Evolutionary conservation across 1,284 basidiomycete species (phyloP).

Genomic region (Tremellales sp.): DNA sequence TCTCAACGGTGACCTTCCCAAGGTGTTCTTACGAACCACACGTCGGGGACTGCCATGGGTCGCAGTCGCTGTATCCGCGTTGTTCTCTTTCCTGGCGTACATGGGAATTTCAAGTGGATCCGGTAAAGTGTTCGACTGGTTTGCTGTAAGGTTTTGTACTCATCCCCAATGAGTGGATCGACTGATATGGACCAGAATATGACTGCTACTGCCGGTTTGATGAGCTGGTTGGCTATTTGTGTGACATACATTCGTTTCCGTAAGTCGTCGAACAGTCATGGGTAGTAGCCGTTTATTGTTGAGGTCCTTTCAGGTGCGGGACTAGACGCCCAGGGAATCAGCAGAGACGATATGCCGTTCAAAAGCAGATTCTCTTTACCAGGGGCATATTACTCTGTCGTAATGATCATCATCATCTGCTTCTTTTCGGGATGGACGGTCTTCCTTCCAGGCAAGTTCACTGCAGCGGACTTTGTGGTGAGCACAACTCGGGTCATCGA

Average conservation of each 20-base stretch:
- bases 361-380: not conserved
- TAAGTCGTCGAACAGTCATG: conserved; percentile 66
- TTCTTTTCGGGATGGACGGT: conserved; percentile 70
- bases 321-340: conserved; percentile 34
- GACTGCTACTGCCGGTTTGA: conserved; percentile 54
- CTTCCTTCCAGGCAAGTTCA: too few relatives aligned
- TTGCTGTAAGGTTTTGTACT: too few relatives aligned
- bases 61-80: conserved; percentile 60
- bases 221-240: conserved; percentile 77
- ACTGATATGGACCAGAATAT: not conserved
- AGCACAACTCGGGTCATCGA: too few relatives aligned
- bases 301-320: conserved; percentile 62
- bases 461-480: too few relatives aligned
- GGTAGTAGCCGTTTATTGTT: conserved; percentile 62
- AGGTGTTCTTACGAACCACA: conserved; percentile 60
- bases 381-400: conserved; percentile 40
- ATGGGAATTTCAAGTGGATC: conserved; percentile 58
- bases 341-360: conserved; percentile 2
- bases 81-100: conserved; percentile 54
- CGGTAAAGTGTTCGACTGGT: conserved; percentile 67
- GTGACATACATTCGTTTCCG: conserved; percentile 75
- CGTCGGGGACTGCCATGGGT: conserved; percentile 68
- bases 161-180: conserved; percentile 49
- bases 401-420: too few relatives aligned
- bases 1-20: conserved; percentile 50